phyloP scores from a whole-genome alignment of 345 rosid species.

The Eucalyptus virginea region DNA sequence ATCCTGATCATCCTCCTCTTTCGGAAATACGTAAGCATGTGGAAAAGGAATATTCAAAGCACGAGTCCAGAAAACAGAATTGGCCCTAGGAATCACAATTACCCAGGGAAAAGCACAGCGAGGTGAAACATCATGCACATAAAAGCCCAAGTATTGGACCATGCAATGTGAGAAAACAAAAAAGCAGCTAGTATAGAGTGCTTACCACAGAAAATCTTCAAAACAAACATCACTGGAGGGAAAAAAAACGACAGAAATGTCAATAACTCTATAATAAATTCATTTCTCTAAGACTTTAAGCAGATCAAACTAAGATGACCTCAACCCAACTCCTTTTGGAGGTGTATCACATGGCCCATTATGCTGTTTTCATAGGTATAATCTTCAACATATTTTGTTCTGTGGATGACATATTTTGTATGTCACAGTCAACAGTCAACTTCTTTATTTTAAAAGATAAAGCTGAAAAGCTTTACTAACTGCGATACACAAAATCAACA shows the following conservation, averaged over 20 bases:
- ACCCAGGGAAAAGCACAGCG: neutral
- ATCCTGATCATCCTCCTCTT: conserved; percentile 21
- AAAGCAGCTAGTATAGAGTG: neutral
- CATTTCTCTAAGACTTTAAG: neutral
- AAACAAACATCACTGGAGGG: conserved; percentile 55
- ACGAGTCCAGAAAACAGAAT: conserved; percentile 94
- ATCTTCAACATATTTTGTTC: neutral
- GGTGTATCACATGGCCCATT: neutral
- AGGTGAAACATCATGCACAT: neutral
- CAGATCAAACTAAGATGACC: neutral
- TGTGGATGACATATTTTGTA: neutral
- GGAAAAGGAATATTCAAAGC: conserved; percentile 94
- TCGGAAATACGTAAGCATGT: conserved; percentile 75
- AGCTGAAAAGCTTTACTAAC: neutral
- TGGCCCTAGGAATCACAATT: conserved; percentile 49
- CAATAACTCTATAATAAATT: neutral
- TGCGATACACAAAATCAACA: neutral
- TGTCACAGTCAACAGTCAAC: neutral
- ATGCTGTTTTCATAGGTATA: neutral
- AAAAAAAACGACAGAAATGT: neutral
- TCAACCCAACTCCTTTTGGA: neutral
- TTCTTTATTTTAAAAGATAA: neutral
- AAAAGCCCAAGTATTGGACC: neutral
- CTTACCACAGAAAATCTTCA: conserved; percentile 88
- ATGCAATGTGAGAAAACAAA: neutral